Evolutionary conservation across 2,329 filamentous ascomycete genomes (phyloP), one percentile per base, ranked within the genome.

Genomic region (Exutisphaerella laricina): DNA sequence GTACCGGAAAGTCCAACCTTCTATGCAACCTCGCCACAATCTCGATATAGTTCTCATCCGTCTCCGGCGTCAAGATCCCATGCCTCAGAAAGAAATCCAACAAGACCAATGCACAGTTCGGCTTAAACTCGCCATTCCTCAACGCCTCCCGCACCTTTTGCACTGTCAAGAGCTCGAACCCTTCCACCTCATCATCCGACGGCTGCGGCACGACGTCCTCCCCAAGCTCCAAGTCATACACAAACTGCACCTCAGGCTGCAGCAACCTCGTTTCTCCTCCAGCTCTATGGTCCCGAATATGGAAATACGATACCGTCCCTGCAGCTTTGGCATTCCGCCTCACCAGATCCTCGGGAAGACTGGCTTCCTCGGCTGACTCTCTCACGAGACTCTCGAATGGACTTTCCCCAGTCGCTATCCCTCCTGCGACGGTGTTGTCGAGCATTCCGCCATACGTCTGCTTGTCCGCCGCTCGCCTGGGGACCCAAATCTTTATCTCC

Each of bases 371-470:
- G 51, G 82, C 82, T 3, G 84, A 83, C 66, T 98, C 92, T 41
- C 90, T 79, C 14, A 96, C 75, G 39, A 95, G 69, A 62, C 84
- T 88, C 60, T 90, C 88, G 36, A 88, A 83, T 0, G 86, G 84
- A 16, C 74, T 74, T 63, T 96, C 89, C 10, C 82, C 84, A 0
- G 86, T 85, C 62, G 84, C 81, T 54, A 97, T 81, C 0, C 88
- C 86, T 3, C 86, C 86, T 0, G 89, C 92, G 5, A 94, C 92
- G 1, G 88, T 88, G 64, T 97, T 98, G 66, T 98, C 92, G 53
- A 98, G 72, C 72, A 96, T 89, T n/a, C 84, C 77, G 0, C 84
- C 83, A 60, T 90, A 98, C 0, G 88, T 96, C 53, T 85, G 79
- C 71, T 97, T 98, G 45, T 72, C 77, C 38, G 71, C 72, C 9